Conservation (phyloP, 1,284 basidiomycete species). For the Trichosporon inkin region DNA sequence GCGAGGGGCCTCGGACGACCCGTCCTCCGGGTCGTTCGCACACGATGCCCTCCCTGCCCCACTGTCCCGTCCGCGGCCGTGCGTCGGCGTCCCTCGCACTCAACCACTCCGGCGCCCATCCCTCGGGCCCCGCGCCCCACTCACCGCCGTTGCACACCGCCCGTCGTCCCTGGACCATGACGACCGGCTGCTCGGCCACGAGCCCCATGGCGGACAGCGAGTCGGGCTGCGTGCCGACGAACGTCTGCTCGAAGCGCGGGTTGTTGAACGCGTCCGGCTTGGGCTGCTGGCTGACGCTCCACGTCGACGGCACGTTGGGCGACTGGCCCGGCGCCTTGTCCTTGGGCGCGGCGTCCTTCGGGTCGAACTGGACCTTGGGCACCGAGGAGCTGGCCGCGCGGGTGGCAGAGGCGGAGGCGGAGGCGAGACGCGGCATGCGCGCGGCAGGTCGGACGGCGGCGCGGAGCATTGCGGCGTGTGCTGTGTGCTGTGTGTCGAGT, state of each 20-base stretch:
- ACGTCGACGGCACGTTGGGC: slow-evolving; percentile 70
- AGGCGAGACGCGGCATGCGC: background rate
- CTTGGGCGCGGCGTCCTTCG: slow-evolving; percentile 11
- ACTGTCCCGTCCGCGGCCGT: too few species aligned
- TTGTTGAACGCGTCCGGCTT: slow-evolving; percentile 41
- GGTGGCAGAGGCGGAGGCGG: background rate
- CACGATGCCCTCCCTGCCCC: too few species aligned
- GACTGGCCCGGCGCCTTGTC: slow-evolving; percentile 55
- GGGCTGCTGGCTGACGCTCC: slow-evolving; percentile 67
- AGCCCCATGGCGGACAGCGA: slow-evolving; percentile 22
- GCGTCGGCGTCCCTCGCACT: too few species aligned
- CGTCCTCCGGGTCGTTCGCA: too few species aligned
- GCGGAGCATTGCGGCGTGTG: slow-evolving; percentile 15
- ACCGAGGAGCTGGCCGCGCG: slow-evolving; percentile 5
- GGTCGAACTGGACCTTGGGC: background rate
- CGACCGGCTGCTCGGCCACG: slow-evolving; percentile 77
- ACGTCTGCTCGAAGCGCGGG: slow-evolving; percentile 75
- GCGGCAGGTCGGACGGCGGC: slow-evolving; percentile 11
- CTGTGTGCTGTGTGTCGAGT: background rate
- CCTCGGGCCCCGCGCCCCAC: slow-evolving; percentile 36
- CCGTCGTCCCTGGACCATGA: slow-evolving; percentile 71
- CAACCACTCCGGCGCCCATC: too few species aligned
- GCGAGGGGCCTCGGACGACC: too few species aligned
- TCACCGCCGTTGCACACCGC: slow-evolving; percentile 91
- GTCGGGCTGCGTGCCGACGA: slow-evolving; percentile 69